Percentiles rank a stretch among this genome's conserved stretches.
Conservation (phyloP, 495 filamentous ascomycete species). For the Podospora didyma region DNA sequence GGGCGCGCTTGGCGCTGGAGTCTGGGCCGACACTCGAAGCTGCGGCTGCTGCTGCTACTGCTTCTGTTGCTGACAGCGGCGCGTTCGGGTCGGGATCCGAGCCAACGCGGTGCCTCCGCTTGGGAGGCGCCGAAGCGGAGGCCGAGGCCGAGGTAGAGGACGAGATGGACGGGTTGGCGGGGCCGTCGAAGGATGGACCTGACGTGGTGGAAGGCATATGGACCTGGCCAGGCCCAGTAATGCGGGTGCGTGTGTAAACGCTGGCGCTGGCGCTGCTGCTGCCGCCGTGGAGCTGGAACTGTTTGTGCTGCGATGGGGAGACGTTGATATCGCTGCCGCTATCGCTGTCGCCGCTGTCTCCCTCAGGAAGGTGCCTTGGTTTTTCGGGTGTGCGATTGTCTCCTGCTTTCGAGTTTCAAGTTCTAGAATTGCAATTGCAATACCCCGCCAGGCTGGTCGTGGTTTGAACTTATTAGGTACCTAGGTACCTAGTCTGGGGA, state of each 20-base stretch:
- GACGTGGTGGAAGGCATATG: constrained; percentile 4
- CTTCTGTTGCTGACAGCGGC: background rate
- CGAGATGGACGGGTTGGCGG: background rate
- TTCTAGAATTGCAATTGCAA: no score
- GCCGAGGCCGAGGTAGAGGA: background rate
- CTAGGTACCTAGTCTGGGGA: no score
- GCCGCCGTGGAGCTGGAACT: background rate
- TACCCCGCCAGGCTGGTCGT: no score
- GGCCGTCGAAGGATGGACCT: constrained; percentile 3
- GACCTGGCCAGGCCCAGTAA: constrained; percentile 1
- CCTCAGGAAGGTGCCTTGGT: no score
- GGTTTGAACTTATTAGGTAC: no score
- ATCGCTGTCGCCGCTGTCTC: no score
- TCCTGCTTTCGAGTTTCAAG: no score
- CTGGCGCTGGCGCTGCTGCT: no score
- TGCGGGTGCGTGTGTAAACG: background rate
- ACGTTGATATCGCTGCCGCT: no score
- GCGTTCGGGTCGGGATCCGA: constrained; percentile 6
- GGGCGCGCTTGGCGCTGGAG: constrained; percentile 26
- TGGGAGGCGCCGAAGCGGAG: background rate
- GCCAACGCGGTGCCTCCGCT: constrained; percentile 17
- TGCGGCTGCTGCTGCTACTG: background rate
- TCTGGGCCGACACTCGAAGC: constrained; percentile 4
- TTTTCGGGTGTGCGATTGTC: no score
- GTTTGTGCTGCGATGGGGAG: background rate